A percentile compares a stretch with the other conserved stretches of the same genome.
Evolutionary conservation across 139 green algal genomes (phyloP).

Genomic region (Coccomyxa sp.): DNA sequence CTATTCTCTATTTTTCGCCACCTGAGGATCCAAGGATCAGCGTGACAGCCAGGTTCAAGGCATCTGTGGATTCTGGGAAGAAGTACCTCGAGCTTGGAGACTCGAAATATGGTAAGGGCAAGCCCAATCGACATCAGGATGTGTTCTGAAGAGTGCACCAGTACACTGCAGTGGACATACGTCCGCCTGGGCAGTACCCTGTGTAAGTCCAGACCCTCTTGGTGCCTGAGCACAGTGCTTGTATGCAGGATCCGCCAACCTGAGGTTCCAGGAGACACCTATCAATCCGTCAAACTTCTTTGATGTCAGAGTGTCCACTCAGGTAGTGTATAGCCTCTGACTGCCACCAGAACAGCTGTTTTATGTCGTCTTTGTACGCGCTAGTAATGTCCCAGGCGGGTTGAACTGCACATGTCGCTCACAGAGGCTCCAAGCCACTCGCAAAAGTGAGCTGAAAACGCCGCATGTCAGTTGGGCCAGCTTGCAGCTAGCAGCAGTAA

Average conservation of each 20-base stretch:
- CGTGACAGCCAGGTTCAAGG: constrained; percentile 40
- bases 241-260: constrained; percentile 35
- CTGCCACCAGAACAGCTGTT: background rate
- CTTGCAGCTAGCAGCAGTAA: too few species aligned
- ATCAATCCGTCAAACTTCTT: constrained; percentile 40
- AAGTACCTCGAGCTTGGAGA: too few species aligned
- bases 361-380: background rate
- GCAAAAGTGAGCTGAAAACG: too few species aligned
- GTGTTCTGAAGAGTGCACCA: too few species aligned
- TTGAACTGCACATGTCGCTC: background rate
- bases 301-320: constrained; percentile 47
- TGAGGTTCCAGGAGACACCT: constrained; percentile 49
- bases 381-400: background rate
- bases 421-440: too few species aligned
- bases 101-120: too few species aligned
- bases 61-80: constrained; percentile 12
- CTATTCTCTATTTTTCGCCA: background rate
- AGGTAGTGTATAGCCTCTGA: background rate
- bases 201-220: too few species aligned
- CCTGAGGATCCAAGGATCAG: constrained; percentile 42
- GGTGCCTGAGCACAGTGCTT: background rate
- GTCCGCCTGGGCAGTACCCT: too few species aligned
- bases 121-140: too few species aligned
- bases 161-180: too few species aligned
- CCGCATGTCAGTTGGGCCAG: too few species aligned